Evolutionary conservation across 495 filamentous ascomycete genomes (phyloP), one percentile per base, ranked within the genome.

Genomic region (Cetradonia linearis): DNA sequence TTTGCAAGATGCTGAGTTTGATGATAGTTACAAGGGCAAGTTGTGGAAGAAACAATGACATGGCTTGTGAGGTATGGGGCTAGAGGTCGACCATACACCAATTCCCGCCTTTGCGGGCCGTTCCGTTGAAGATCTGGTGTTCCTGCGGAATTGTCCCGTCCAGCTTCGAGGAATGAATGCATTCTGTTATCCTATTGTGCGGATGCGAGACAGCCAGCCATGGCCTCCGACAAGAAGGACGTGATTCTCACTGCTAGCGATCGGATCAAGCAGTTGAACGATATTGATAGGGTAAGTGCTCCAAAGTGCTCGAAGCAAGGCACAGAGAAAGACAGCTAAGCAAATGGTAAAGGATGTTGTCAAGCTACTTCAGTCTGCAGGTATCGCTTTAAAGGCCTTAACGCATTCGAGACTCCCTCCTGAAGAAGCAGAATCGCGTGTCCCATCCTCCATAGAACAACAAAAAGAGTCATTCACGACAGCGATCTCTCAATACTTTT

Each of bases 251-350:
- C 79, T 28, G 77, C 81, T 23, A 79, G 79, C 7, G 84, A 90
- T 67, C 86, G 84, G 56, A 91, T 96, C 59, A 80, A 83, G 56
- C 85, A 91, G 63, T 79, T 96, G 46, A 83, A 79, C 65, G 79
- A 84, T 20, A 86, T 92, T 55, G 88, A 93, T 72, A 76, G 82
- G 69, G 86, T 88, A 71, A 73, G 79, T 25, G 68, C 69, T 48
- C 54, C 49, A n/a, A 13, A 44, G 13, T 18, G 40, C 27, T 31
- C 46, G 31, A 49, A 56, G 59, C 31, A 59, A 13, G 23, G 3
- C 5, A 23, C 25, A 10, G 13, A 25, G 20, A 61, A 40, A 16
- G 37, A 14, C 13, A 27, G n/a, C 55, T 49, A 59, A 48, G 53
- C 27, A 37, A 31, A 6, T 8, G 28, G 7, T 33, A 30, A 37